These are phyloP conservation scores for Oropetium thomaeum DNA, from an alignment of 176 grass and related monocot species.

Conservation along the genomic window DNA sequence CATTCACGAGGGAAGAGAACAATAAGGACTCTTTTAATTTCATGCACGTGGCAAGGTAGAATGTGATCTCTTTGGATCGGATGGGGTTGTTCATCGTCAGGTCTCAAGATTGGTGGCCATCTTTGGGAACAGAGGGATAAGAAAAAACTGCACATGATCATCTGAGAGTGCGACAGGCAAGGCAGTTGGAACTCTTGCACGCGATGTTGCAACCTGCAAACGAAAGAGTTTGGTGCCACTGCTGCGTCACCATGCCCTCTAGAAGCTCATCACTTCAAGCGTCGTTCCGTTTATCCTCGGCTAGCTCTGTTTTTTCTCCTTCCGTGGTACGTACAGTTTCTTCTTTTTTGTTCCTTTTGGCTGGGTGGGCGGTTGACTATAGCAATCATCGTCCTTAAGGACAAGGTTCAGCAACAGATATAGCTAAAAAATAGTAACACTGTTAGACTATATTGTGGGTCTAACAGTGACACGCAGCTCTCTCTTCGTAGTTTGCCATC, in stretches of 20 bases:
- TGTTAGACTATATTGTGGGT: too few relatives aligned
- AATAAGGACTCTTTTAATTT: neutral
- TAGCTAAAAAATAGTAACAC: too few relatives aligned
- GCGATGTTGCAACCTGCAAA: slow-evolving; percentile 11
- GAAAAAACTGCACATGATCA: slow-evolving; percentile 20
- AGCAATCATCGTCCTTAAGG: neutral
- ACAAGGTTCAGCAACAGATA: neutral
- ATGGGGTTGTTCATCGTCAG: slow-evolving; percentile 13
- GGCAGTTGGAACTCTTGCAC: slow-evolving; percentile 18
- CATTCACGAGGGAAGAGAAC: slow-evolving; percentile 22
- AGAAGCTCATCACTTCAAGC: slow-evolving; percentile 33
- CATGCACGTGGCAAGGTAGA: neutral
- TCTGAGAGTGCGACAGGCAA: slow-evolving; percentile 20
- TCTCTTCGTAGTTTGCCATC: too few relatives aligned
- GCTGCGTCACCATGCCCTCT: slow-evolving; percentile 29
- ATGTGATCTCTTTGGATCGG: slow-evolving; percentile 22
- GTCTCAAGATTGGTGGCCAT: slow-evolving; percentile 21
- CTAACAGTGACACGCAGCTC: too few relatives aligned
- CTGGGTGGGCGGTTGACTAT: neutral
- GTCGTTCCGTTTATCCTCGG: too few relatives aligned
- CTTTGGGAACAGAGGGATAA: slow-evolving; percentile 25
- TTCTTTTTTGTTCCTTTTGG: neutral
- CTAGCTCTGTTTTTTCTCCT: neutral
- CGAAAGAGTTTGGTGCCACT: slow-evolving; percentile 29
- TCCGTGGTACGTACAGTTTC: neutral